Evolutionary conservation across 2,329 filamentous ascomycete genomes (phyloP).

Genomic region (Cladosporium sp.): DNA sequence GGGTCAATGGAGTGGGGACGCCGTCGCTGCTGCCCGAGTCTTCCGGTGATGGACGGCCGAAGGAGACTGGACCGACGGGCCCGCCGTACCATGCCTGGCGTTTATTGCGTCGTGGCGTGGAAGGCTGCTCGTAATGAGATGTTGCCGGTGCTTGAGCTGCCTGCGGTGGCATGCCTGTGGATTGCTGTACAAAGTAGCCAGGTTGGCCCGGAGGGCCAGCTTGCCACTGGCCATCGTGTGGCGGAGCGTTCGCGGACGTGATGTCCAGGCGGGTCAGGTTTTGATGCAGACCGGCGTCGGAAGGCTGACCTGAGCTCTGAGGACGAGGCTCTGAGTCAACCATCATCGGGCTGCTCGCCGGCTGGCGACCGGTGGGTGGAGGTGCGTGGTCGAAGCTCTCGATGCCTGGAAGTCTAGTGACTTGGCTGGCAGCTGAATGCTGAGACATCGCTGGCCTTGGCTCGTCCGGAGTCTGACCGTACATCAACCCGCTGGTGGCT

Average conservation of each 20-base stretch:
- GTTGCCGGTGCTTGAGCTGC: background rate
- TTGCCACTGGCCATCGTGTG: slow-evolving; percentile 22
- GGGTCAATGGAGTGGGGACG: slow-evolving; percentile 47
- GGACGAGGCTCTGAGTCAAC: slow-evolving; percentile 47
- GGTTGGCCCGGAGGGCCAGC: background rate
- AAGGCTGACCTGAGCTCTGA: slow-evolving; percentile 36
- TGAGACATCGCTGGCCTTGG: slow-evolving; percentile 51
- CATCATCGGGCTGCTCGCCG: slow-evolving; percentile 70
- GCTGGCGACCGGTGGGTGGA: slow-evolving; percentile 50
- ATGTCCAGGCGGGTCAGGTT: slow-evolving; percentile 63
- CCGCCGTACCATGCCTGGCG: slow-evolving; percentile 69
- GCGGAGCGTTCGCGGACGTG: slow-evolving; percentile 37
- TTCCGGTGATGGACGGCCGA: slow-evolving; percentile 46
- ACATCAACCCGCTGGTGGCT: slow-evolving; percentile 66
- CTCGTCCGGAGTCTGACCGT: slow-evolving; percentile 65
- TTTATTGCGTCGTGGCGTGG: slow-evolving; percentile 55
- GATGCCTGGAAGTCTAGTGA: slow-evolving; percentile 75
- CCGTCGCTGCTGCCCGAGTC: slow-evolving; percentile 49
- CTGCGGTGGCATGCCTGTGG: background rate
- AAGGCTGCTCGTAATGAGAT: slow-evolving; percentile 28
- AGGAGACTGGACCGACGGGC: slow-evolving; percentile 30
- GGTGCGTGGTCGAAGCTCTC: slow-evolving; percentile 81
- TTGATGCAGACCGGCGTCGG: slow-evolving; percentile 58
- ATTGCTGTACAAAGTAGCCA: slow-evolving; percentile 6
- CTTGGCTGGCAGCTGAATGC: slow-evolving; percentile 50